A percentile compares a stretch with the other conserved stretches of the same genome.
Conservation (phyloP, 2,329 filamentous ascomycete genomes). For the Beauveria bassiana region DNA sequence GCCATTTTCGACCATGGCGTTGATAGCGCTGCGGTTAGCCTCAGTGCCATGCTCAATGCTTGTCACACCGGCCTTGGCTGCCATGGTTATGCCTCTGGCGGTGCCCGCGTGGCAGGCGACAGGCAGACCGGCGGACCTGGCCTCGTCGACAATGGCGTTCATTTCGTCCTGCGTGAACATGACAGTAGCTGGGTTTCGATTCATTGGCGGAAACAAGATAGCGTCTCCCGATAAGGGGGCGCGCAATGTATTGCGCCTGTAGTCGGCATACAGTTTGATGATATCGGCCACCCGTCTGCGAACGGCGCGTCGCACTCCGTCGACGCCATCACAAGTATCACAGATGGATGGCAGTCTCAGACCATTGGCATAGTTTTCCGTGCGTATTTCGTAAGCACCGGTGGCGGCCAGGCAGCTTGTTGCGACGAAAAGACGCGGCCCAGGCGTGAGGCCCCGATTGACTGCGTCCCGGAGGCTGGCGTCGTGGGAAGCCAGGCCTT, state of each 20-base stretch:
- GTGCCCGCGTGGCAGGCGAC: constrained; percentile 37
- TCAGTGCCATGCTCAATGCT: constrained; percentile 39
- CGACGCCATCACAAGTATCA: constrained; percentile 40
- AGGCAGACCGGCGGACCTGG: constrained; percentile 30
- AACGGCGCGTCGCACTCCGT: constrained; percentile 37
- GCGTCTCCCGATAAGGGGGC: constrained; percentile 26
- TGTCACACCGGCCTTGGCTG: constrained; percentile 37
- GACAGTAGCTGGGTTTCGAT: constrained; percentile 33
- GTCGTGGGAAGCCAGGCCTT: constrained; percentile 42
- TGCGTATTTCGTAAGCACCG: constrained; percentile 40
- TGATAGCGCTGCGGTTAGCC: constrained; percentile 31
- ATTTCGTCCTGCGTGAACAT: constrained; percentile 43
- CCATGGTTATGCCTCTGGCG: constrained; percentile 35
- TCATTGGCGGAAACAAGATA: constrained; percentile 21
- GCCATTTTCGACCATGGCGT: constrained; percentile 34
- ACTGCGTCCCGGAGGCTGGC: constrained; percentile 44
- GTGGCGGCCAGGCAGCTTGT: constrained; percentile 42
- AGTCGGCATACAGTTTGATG: constrained; percentile 46
- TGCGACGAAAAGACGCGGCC: constrained; percentile 48
- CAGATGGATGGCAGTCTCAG: constrained; percentile 23
- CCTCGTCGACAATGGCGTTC: constrained; percentile 40
- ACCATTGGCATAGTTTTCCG: constrained; percentile 32
- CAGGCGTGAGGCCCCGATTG: constrained; percentile 44
- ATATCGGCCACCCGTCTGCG: constrained; percentile 39
- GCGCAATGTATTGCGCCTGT: constrained; percentile 35